Conservation (phyloP, 2,329 filamentous ascomycete species). For the Rutstroemia sp. region DNA sequence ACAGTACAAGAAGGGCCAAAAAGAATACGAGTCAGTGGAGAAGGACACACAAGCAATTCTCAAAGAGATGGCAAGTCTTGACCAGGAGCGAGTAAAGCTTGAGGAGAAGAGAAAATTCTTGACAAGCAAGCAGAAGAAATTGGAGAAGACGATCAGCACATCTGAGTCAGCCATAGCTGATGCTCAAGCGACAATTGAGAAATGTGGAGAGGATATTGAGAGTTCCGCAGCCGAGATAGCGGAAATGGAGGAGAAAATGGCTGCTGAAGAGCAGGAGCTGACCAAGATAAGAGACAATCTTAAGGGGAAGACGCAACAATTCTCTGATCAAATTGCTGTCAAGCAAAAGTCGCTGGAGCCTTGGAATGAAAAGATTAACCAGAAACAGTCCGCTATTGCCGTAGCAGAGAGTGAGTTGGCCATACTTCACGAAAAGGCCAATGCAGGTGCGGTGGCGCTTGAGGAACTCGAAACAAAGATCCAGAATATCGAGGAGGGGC, state of each 20-base stretch:
- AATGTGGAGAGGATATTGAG: slow-evolving; percentile 72
- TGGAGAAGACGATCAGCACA: slow-evolving; percentile 77
- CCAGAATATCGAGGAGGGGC: slow-evolving; percentile 61
- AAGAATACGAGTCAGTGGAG: slow-evolving; percentile 75
- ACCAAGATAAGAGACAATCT: slow-evolving; percentile 75
- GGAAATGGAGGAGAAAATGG: slow-evolving; percentile 68
- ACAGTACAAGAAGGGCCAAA: slow-evolving; percentile 72
- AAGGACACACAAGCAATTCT: slow-evolving; percentile 71
- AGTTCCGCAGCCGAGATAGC: slow-evolving; percentile 67
- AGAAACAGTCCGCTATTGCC: slow-evolving; percentile 88
- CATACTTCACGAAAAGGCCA: slow-evolving; percentile 84
- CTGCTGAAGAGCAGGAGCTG: slow-evolving; percentile 74
- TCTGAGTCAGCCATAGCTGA: slow-evolving; percentile 69
- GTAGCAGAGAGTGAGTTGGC: slow-evolving; percentile 92
- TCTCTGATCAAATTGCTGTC: slow-evolving; percentile 83
- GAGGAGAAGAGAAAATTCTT: slow-evolving; percentile 98
- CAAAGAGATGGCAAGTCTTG: slow-evolving; percentile 86
- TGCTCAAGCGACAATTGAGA: slow-evolving; percentile 69
- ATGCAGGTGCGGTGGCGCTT: slow-evolving; percentile 75
- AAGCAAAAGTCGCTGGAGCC: slow-evolving; percentile 95
- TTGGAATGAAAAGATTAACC: slow-evolving; percentile 95
- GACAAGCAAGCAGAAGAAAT: slow-evolving; percentile 83
- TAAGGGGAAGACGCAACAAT: slow-evolving; percentile 91
- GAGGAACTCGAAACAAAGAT: slow-evolving; percentile 81
- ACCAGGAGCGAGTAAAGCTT: slow-evolving; percentile 95